A percentile compares a stretch with the other conserved stretches of the same genome.
These are phyloP conservation scores for Colletotrichum theobromicola DNA, from an alignment of 2,329 filamentous ascomycete species.

Conservation along the genomic window DNA sequence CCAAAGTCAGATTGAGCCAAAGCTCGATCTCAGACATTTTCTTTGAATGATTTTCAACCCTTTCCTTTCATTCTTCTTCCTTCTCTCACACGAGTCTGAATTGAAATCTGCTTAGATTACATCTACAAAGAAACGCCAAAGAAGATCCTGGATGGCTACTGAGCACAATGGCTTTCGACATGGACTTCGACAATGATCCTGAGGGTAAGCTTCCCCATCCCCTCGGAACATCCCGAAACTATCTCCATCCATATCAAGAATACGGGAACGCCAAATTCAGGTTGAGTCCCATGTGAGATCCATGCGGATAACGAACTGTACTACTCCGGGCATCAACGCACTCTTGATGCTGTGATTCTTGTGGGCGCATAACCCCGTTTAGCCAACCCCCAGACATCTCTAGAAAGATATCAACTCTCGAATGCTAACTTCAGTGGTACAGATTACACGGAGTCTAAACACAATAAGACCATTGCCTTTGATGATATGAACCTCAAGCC, in stretches of 20 bases:
- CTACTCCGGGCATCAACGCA: too few relatives aligned
- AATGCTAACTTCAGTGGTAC: neutral
- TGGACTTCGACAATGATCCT: neutral
- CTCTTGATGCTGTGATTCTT: too few relatives aligned
- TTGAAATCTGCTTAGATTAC: neutral
- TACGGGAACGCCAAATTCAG: too few relatives aligned
- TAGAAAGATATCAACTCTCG: neutral
- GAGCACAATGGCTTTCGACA: neutral
- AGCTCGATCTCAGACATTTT: too few relatives aligned
- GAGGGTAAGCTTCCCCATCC: neutral
- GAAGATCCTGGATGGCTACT: neutral
- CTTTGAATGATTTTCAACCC: neutral
- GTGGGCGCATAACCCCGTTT: too few relatives aligned
- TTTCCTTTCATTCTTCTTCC: neutral
- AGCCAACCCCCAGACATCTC: too few relatives aligned
- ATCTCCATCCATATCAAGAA: too few relatives aligned
- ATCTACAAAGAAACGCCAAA: neutral
- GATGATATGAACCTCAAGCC: conserved; percentile 97
- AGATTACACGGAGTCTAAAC: conserved; percentile 80
- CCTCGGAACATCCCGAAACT: neutral
- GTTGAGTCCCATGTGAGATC: too few relatives aligned
- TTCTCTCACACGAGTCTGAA: neutral
- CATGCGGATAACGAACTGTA: too few relatives aligned
- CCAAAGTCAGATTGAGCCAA: too few relatives aligned
- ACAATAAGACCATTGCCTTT: conserved; percentile 99